Conservation (phyloP, 495 filamentous ascomycete species). For the Xylaria acuta region DNA sequence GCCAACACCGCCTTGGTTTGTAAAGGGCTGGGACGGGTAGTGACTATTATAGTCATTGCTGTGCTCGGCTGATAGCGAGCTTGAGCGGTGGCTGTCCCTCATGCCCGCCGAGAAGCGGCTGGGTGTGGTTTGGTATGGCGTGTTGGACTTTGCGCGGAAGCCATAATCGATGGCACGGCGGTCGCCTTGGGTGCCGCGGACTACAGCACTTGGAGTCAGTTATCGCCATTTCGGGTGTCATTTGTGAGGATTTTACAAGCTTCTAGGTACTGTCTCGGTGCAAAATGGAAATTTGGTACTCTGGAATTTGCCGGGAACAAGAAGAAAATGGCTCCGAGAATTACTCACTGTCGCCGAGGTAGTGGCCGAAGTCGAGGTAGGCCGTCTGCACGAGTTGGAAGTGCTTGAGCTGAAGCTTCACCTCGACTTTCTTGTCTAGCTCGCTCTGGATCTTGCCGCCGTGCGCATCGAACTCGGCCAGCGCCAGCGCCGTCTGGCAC, state of each 20-base stretch:
- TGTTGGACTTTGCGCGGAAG: neutral
- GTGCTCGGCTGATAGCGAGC: neutral
- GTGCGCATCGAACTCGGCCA: conserved; percentile 30
- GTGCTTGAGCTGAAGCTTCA: neutral
- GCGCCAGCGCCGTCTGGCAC: conserved; percentile 40
- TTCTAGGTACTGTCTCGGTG: no score
- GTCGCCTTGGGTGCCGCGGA: neutral
- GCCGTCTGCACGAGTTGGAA: conserved; percentile 4
- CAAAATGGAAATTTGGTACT: no score
- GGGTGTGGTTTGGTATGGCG: neutral
- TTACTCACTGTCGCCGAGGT: neutral
- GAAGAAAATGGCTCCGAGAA: no score
- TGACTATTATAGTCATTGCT: neutral
- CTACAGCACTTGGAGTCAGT: no score
- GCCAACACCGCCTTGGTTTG: neutral
- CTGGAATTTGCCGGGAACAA: no score
- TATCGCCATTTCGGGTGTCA: no score
- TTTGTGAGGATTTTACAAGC: no score
- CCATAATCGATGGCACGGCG: neutral
- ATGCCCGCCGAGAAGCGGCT: neutral
- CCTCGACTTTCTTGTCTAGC: neutral
- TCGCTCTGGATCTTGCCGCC: neutral
- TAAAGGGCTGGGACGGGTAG: neutral
- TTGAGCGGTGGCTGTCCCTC: neutral
- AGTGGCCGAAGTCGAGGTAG: neutral